Base-by-base conservation (phyloP, 768 basidiomycete species). In the Pisolithus sp. region DNA sequence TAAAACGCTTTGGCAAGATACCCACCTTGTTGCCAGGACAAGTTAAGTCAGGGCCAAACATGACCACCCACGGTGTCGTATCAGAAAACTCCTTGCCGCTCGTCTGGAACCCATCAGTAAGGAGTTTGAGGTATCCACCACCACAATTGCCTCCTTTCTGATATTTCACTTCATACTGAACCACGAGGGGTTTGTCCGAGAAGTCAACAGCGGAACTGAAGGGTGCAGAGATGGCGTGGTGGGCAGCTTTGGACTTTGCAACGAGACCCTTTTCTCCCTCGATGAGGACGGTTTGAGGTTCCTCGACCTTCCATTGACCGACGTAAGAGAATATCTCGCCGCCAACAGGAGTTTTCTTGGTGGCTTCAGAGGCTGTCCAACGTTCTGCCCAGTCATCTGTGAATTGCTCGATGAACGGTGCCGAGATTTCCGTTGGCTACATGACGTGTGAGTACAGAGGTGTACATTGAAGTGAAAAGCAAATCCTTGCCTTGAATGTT, bases 101-200 rank as follows among this genome's bases (percentile, higher is more conserved):
- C 54, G 87, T 87, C 74, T 94, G 91, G 82, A 93, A 93, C 53
- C 92, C 93, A 61, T 93, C 86, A 65, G 89, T 86, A 41, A 99
- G 82, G 51, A 98, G 83, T 73, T 98, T 99, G 75, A 98, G 73
- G 73, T 99, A 99, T 37, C 96, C 96, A 75, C 96, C 96, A 70
- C 96, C 96, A 62, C 96, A 98, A 73, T 96, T 96, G 45, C 96
- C 91, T 40, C 95, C 94, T 72, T 97, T 93, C 77, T 99, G 94
- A 70, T 96, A 93, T 74, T 98, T 95, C 75, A 96, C 96, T 68
- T 99, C 96, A 63, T 99, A 99, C 67, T 96, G 93, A 18, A 98
- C 86, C 58, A 98, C 93, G 42, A 98, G 77, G 41, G 94, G 88
- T 71, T 94, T 79, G 52, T 80, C 73, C 60, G 77, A 78, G 73